These are phyloP conservation scores for Talaromyces wortmannii DNA, from an alignment of 495 filamentous ascomycete genomes.

Conservation along the genomic window DNA sequence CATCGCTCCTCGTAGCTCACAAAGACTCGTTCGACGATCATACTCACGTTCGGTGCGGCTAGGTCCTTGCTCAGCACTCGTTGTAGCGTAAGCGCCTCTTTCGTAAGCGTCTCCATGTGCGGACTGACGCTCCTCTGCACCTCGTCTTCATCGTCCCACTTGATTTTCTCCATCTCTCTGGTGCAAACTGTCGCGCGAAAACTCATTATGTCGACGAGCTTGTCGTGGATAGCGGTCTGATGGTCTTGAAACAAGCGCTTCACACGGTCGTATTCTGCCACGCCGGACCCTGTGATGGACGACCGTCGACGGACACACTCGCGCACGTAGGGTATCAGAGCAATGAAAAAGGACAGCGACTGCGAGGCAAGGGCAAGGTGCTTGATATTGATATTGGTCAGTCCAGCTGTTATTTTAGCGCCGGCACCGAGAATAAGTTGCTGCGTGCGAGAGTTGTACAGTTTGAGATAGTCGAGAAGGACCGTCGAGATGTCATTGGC, in stretches of 20 bases:
- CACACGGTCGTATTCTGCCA: constrained; percentile 76
- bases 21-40: constrained; percentile 75
- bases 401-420: constrained; percentile 64
- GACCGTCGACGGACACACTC: constrained; percentile 70
- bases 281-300: constrained; percentile 42
- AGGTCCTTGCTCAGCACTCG: constrained; percentile 68
- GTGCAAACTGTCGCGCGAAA: constrained; percentile 56
- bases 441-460: constrained; percentile 77
- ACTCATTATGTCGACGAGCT: constrained; percentile 79
- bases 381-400: constrained; percentile 79
- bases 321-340: constrained; percentile 68
- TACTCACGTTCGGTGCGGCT: constrained; percentile 53
- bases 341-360: constrained; percentile 65
- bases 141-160: constrained; percentile 45
- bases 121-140: constrained; percentile 31
- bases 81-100: constrained; percentile 69
- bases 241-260: constrained; percentile 70
- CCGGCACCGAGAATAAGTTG: constrained; percentile 81
- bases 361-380: constrained; percentile 76
- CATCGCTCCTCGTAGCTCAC: constrained; percentile 66
- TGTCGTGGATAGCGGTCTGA: constrained; percentile 72
- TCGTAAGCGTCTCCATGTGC: constrained; percentile 73
- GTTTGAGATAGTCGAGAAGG: constrained; percentile 55
- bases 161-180: constrained; percentile 52
- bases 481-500: constrained; percentile 58